Base-by-base conservation (phyloP, 2,329 filamentous ascomycete species). In the Ophioceras dolichostomum region DNA sequence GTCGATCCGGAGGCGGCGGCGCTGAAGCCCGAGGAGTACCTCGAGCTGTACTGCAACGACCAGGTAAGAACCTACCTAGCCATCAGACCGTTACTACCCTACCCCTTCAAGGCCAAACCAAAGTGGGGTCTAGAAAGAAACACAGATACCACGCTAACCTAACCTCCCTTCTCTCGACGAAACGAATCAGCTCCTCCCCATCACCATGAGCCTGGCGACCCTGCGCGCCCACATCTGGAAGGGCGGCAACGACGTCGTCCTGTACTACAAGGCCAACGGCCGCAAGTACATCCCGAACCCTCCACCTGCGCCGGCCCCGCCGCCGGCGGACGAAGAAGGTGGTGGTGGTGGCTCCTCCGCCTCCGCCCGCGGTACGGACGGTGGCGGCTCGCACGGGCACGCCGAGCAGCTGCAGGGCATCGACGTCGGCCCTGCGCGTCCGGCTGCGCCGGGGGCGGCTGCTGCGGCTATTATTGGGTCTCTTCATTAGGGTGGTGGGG, bases 31-130 rank as follows among this genome's bases (percentile, higher is more conserved):
- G 89, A 96, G 54, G 86, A 96, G 52, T 95, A 95, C 59, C 64
- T 98, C 22, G 91, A 98, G 55, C 64, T 98, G 35, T 94, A 94
- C 56, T 96, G 91, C 59, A 88, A 95, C 53, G 83, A 88, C 38
- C 83, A 87, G 69, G 87, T 91, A 61, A 53, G 76, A n/a, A n/a
- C n/a, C n/a, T n/a, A n/a, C n/a, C n/a, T n/a, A n/a, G n/a, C n/a
- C n/a, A n/a, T n/a, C n/a, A n/a, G n/a, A n/a, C n/a, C n/a, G n/a
- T n/a, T n/a, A n/a, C n/a, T n/a, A n/a, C n/a, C n/a, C n/a, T n/a
- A n/a, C n/a, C n/a, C n/a, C n/a, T n/a, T n/a, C n/a, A n/a, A n/a
- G n/a, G n/a, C n/a, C n/a, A n/a, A n/a, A n/a, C n/a, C n/a, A n/a
- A n/a, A n/a, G n/a, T n/a, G n/a, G n/a, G n/a, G n/a, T n/a, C n/a